A percentile compares a stretch with the other conserved stretches of the same genome.
phyloP scores from a whole-genome alignment of 1,284 basidiomycete genomes.

The Mixia osmundae region DNA sequence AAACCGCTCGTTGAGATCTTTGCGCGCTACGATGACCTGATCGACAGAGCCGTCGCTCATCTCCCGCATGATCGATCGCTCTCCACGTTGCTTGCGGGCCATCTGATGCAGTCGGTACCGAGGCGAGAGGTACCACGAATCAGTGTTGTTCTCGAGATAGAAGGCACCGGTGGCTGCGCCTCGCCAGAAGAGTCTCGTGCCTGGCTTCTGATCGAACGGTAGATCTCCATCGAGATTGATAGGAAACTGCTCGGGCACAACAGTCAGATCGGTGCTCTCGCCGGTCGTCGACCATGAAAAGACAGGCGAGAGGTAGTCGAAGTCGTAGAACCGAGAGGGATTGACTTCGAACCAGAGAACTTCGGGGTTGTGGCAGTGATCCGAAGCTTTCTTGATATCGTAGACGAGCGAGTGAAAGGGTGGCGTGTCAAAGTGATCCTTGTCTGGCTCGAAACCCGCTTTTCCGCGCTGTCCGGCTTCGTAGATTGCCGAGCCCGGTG shows the following conservation, averaged over 20 bases:
- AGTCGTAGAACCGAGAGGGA: conserved; percentile 10
- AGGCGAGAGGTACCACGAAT: conserved; percentile 22
- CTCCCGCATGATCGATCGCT: too few species aligned
- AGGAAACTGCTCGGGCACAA: conserved; percentile 19
- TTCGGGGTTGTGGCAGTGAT: conserved; percentile 13
- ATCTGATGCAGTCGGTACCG: conserved; percentile 23
- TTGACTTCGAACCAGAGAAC: too few species aligned
- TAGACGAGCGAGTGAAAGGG: conserved; percentile 14
- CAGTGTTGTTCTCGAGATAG: conserved; percentile 18
- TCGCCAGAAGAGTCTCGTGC: conserved; percentile 22
- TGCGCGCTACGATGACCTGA: background rate
- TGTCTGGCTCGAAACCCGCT: conserved; percentile 1
- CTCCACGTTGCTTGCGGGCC: conserved; percentile 13
- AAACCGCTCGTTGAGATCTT: conserved; percentile 9
- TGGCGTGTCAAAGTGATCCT: conserved; percentile 5
- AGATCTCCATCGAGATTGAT: conserved; percentile 14
- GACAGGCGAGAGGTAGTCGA: conserved; percentile 12
- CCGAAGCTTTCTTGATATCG: conserved; percentile 12
- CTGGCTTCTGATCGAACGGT: conserved; percentile 22
- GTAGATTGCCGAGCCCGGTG: conserved; percentile 15
- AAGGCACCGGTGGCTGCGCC: conserved; percentile 25
- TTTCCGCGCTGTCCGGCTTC: conserved; percentile 13
- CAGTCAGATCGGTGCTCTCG: conserved; percentile 17
- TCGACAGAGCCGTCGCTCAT: conserved; percentile 1
- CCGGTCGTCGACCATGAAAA: conserved; percentile 19